Conservation (phyloP, 2,329 filamentous ascomycete species). For the Neonectria hederae region DNA sequence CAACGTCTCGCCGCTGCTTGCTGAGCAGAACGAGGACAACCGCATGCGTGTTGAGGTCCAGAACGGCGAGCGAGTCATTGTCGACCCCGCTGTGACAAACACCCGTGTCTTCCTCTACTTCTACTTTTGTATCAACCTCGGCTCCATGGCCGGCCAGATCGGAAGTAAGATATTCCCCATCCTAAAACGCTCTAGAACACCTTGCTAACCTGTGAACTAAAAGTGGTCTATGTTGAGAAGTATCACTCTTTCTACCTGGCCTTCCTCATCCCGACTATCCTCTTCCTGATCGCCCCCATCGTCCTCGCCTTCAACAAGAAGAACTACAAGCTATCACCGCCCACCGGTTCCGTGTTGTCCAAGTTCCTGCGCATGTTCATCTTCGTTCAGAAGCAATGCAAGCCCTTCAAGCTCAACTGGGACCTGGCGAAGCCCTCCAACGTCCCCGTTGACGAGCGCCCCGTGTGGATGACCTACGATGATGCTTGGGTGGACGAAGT, state of each 20-base stretch:
- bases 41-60: conserved; percentile 65
- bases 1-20: conserved; percentile 77
- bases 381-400: conserved; percentile 70
- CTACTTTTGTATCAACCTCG: conserved; percentile 69
- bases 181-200: background rate
- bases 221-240: conserved; percentile 71
- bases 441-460: conserved; percentile 64
- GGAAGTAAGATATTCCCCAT: conserved; percentile 54
- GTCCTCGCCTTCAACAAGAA: conserved; percentile 70
- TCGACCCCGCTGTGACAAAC: conserved; percentile 75
- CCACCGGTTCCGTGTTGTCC: conserved; percentile 75
- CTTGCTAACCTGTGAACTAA: background rate
- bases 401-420: conserved; percentile 74
- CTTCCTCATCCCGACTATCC: conserved; percentile 71
- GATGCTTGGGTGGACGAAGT: conserved; percentile 86
- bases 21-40: conserved; percentile 72
- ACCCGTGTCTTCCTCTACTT: conserved; percentile 74
- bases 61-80: conserved; percentile 73
- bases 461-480: conserved; percentile 82
- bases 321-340: conserved; percentile 69
- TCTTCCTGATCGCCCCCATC: conserved; percentile 70
- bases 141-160: conserved; percentile 67
- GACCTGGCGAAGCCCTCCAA: conserved; percentile 74
- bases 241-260: conserved; percentile 81
- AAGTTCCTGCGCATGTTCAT: conserved; percentile 71